phyloP scores from a whole-genome alignment of 1,284 basidiomycete species.

The Tylopilus sp. region DNA sequence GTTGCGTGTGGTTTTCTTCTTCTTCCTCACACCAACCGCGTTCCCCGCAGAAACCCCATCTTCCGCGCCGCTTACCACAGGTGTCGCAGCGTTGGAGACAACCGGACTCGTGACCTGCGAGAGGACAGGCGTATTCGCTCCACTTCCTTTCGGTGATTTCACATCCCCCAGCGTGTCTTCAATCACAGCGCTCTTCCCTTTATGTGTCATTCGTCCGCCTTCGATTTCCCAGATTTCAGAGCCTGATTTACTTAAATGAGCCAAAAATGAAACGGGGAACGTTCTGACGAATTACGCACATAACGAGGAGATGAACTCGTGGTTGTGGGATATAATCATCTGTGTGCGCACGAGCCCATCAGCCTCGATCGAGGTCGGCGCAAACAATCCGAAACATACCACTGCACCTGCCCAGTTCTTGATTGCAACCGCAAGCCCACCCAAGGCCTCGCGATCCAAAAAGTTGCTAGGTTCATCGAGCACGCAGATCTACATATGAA shows the following conservation, averaged over 20 bases:
- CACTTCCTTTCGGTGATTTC: constrained; percentile 67
- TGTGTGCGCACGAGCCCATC: constrained; percentile 29
- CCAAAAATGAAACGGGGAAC: constrained; percentile 12
- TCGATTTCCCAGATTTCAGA: constrained; percentile 84
- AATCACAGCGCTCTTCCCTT: constrained; percentile 82
- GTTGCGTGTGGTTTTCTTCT: constrained; percentile 91
- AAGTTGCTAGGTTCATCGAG: constrained; percentile 97
- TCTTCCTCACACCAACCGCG: constrained; percentile 59
- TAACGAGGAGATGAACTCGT: constrained; percentile 85
- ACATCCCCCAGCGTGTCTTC: constrained; percentile 69
- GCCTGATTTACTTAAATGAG: constrained; percentile 42
- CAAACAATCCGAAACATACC: constrained; percentile 40
- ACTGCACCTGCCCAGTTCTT: constrained; percentile 96
- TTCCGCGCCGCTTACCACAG: constrained; percentile 70
- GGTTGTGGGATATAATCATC: constrained; percentile 96
- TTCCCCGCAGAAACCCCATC: constrained; percentile 42
- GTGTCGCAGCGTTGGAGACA: constrained; percentile 61
- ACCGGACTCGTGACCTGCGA: constrained; percentile 63
- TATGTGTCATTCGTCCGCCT: constrained; percentile 75
- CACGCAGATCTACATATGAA: constrained; percentile 56
- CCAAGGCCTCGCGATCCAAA: constrained; percentile 85
- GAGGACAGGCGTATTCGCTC: constrained; percentile 61
- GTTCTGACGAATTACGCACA: constrained; percentile 50
- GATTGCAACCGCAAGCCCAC: constrained; percentile 94
- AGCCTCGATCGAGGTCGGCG: constrained; percentile 14